These are phyloP conservation scores for Solanum verrucosum DNA, from an alignment of 257 asterid genomes.

Conservation along the genomic window DNA sequence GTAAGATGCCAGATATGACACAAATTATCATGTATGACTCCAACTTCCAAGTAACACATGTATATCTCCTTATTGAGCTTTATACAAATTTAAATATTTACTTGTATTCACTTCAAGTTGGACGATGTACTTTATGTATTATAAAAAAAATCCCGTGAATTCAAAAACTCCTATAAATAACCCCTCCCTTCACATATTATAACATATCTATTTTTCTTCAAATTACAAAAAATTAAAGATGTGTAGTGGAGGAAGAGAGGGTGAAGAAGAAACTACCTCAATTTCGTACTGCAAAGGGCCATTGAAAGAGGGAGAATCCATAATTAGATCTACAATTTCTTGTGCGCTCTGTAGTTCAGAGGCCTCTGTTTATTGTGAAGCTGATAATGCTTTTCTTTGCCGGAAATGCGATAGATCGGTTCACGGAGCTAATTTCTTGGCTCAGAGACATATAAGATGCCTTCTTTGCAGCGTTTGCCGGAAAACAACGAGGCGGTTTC, in stretches of 20 bases:
- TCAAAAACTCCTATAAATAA: not conserved
- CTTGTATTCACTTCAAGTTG: too few relatives aligned
- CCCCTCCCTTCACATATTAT: not conserved
- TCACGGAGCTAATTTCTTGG: slow-evolving; percentile 37
- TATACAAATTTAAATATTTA: too few relatives aligned
- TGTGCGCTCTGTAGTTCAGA: slow-evolving; percentile 33
- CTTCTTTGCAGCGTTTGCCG: slow-evolving; percentile 22
- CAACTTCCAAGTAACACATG: too few relatives aligned
- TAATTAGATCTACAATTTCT: not conserved
- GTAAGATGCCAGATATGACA: too few relatives aligned
- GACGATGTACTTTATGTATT: not conserved
- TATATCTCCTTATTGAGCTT: too few relatives aligned
- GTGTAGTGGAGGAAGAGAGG: not conserved
- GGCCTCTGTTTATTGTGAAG: slow-evolving; percentile 36
- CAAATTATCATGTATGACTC: too few relatives aligned
- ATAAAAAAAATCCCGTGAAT: not conserved
- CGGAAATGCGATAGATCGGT: slow-evolving; percentile 36
- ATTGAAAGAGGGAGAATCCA: not conserved
- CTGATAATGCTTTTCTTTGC: slow-evolving; percentile 44
- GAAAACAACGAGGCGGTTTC: slow-evolving; percentile 16
- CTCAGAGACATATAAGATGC: slow-evolving; percentile 32
- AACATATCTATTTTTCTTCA: not conserved
- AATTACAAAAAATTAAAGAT: not conserved
- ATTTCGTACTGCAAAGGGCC: not conserved
- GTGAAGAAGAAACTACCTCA: not conserved